Evolutionary conservation across 345 rosid species (phyloP), one percentile per base, ranked within the genome.

Genomic region (Tarenaya hassleriana): DNA sequence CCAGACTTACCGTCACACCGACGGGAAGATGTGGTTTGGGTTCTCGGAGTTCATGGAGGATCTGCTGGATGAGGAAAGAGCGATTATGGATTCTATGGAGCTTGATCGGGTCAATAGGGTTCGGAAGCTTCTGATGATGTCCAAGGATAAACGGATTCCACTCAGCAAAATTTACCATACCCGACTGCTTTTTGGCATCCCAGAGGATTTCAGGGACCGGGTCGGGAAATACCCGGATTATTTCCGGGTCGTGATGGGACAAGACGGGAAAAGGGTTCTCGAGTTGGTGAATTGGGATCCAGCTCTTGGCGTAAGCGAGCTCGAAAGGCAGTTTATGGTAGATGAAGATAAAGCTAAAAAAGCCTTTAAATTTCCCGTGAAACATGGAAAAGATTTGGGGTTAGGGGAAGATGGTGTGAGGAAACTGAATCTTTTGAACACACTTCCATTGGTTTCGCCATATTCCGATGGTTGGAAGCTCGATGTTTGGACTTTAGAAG

Each of bases 141-240:
- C 90, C 0, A 84, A 73, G 45, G 63, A 75, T 32, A 84, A 84
- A 61, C 75, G 79, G 66, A 81, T 87, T 31, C 74, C 89, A 4
- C 39, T 87, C 42, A 84, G 83, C 55, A 87, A 82, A 66, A 67
- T 87, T 47, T 73, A 87, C 56, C 98, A 91, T 55, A 73, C 81
- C 14, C 67, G 96, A 37, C 56, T 77, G 27, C 49, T 91, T 17
- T 87, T 87, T 11, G 96, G 98, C 16, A 73, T 91, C 53, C 96
- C 96, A 0, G 92, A 84, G 20, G 96, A 87, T 75, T 91, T 91
- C 55, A 55, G 95, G 48, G 96, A 87, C 41, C 68, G 83, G 57
- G 80, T 80, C 9, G 64, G 48, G 35, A 80, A 82, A 35, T 91
- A 84, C 52, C 87, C 95, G 0, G 79, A 87, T 33, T 82, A 56